Conservation (phyloP, 139 green algal species). For the Penium margaritaceum region DNA sequence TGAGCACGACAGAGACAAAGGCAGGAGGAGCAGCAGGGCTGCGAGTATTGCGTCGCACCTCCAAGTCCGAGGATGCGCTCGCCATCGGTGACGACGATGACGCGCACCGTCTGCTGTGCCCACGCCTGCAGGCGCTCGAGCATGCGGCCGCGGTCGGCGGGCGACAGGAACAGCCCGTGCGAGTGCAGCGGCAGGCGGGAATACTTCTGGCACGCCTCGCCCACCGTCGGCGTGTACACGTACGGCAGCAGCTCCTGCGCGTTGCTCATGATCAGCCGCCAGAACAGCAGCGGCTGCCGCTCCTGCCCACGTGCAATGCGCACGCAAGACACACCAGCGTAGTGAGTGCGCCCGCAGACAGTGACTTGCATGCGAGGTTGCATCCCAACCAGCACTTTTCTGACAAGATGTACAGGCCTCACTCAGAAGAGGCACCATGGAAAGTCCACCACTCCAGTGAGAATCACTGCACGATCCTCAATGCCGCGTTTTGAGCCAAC, state of each 20-base stretch:
- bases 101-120: conserved; percentile 54
- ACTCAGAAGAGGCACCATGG: too few relatives aligned
- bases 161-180: conserved; percentile 75
- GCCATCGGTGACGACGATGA: conserved; percentile 69
- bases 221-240: conserved; percentile 70
- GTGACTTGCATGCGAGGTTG: not conserved
- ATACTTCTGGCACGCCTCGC: conserved; percentile 54
- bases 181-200: conserved; percentile 57
- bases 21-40: too few relatives aligned
- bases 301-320: not conserved
- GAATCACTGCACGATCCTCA: too few relatives aligned
- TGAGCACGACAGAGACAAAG: too few relatives aligned
- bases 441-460: not conserved
- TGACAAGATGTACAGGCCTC: not conserved
- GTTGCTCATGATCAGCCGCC: conserved; percentile 3
- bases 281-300: not conserved
- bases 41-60: too few relatives aligned
- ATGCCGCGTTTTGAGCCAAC: not conserved
- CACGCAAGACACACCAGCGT: not conserved
- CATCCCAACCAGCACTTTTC: not conserved
- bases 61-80: conserved; percentile 72
- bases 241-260: conserved; percentile 54
- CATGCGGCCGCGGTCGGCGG: conserved; percentile 20
- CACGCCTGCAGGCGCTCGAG: conserved; percentile 41
- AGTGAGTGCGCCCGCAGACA: not conserved